Evolutionary conservation across 495 filamentous ascomycete species (phyloP), one percentile per base, ranked within the genome.

Genomic region (Haplographium delicatum): DNA sequence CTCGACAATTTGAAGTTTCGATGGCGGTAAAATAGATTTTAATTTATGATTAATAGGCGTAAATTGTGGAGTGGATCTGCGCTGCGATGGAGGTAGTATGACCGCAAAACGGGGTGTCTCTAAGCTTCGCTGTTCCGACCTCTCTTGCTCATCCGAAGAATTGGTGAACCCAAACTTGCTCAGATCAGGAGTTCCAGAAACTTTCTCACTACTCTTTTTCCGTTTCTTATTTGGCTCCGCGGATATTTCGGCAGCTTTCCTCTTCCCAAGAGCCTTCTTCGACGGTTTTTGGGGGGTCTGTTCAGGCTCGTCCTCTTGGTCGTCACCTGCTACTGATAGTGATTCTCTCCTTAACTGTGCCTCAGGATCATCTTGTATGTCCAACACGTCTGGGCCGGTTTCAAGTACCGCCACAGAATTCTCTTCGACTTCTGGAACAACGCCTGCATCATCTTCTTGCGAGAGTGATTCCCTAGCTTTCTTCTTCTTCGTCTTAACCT

Each of bases 241-340:
- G 24, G 3, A 16, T 3, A 35, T 13, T n/a, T 47, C 34, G 3
- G 43, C 43, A 27, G 57, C 57, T 22, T 60, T 60, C 11, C 57
- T 33, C 30, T 60, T 60, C 4, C 57, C 53, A 3, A 56, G 37
- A 11, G 57, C 44, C 30, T 57, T 56, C 30, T 51, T 42, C 7
- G 57, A 60, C 10, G 57, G 48, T 13, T 22, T 24, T 6, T 37
- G 42, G 10, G 53, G 48, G 31, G 37, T 22, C 18, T 15, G 18
- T 19, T 39, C 44, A 1, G 20, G 8, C 6, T 50, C 45, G 18
- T 28, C 42, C 20, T 41, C 40, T 23, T 45, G 44, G 13, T 45
- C 50, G 16, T 13, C 9, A 43, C 24, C 4, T 1, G 3, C 39
- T 9, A 7, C 16, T 19, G 26, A 11, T 2, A 11, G 3, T 3